These are phyloP conservation scores for Barnettozyma californica DNA, from an alignment of 805 yeast species.

Conservation along the genomic window DNA sequence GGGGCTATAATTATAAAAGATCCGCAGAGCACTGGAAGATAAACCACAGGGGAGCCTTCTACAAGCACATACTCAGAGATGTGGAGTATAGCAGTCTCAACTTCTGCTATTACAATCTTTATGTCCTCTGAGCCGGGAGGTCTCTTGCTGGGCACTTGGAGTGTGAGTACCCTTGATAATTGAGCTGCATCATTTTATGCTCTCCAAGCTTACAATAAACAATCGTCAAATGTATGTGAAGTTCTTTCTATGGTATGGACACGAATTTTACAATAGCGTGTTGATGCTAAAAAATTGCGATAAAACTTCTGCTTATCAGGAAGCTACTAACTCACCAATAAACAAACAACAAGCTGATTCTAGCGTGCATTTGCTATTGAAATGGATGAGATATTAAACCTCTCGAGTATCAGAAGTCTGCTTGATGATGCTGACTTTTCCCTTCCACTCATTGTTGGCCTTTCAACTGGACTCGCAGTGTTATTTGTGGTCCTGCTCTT, in stretches of 20 bases:
- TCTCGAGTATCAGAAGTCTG: slow-evolving; percentile 1
- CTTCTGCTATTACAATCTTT: too few species aligned
- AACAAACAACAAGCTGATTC: neutral
- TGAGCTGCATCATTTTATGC: too few species aligned
- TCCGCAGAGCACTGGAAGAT: too few species aligned
- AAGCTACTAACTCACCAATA: neutral
- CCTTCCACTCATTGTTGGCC: slow-evolving; percentile 33
- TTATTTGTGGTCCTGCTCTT: slow-evolving; percentile 28
- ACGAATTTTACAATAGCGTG: neutral
- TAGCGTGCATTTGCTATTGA: neutral
- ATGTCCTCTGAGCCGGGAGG: too few species aligned
- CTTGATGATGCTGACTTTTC: slow-evolving; percentile 22
- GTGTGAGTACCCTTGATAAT: too few species aligned
- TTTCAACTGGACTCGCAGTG: slow-evolving; percentile 33
- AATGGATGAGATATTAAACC: slow-evolving; percentile 4
- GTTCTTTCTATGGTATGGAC: neutral
- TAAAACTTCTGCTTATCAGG: neutral
- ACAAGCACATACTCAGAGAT: too few species aligned
- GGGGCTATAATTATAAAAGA: too few species aligned
- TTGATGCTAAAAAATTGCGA: neutral
- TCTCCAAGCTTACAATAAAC: too few species aligned
- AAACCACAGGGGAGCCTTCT: too few species aligned
- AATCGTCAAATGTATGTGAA: too few species aligned
- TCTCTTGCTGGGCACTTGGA: too few species aligned
- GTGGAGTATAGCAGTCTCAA: too few species aligned